These are phyloP conservation scores for Xylaria sp. DNA, from an alignment of 2,329 filamentous ascomycete genomes.

Conservation along the genomic window DNA sequence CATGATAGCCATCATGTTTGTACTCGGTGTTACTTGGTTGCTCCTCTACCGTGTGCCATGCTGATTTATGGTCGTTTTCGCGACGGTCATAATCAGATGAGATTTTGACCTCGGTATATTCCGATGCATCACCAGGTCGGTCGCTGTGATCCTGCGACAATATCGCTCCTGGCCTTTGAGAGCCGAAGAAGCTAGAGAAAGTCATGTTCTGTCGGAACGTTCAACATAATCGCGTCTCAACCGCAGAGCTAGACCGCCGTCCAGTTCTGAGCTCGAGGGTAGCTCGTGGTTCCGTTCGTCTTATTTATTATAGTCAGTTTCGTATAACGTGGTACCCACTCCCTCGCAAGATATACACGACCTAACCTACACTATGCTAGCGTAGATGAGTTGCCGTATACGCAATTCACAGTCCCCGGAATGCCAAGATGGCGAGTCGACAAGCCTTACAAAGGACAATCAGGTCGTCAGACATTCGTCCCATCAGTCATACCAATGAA, in stretches of 20 bases:
- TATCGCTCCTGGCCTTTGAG: neutral
- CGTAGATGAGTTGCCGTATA: no score
- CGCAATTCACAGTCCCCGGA: no score
- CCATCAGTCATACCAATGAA: no score
- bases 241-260: neutral
- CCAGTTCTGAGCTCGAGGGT: neutral
- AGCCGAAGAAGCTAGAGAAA: neutral
- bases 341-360: neutral
- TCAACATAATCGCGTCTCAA: slow-evolving; percentile 3
- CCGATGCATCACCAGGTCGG: neutral
- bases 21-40: slow-evolving; percentile 5
- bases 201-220: slow-evolving; percentile 5
- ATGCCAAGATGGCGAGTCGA: neutral
- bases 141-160: slow-evolving; percentile 5
- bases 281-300: slow-evolving; percentile 6
- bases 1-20: neutral
- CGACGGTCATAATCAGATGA: neutral
- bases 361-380: no score
- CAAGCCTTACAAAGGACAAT: no score
- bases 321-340: neutral
- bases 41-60: slow-evolving; percentile 9
- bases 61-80: neutral
- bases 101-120: neutral
- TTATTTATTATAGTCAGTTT: slow-evolving; percentile 17
- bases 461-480: no score